These are phyloP conservation scores for Vigna hirtella DNA, from an alignment of 306 rosid species.

Conservation along the genomic window DNA sequence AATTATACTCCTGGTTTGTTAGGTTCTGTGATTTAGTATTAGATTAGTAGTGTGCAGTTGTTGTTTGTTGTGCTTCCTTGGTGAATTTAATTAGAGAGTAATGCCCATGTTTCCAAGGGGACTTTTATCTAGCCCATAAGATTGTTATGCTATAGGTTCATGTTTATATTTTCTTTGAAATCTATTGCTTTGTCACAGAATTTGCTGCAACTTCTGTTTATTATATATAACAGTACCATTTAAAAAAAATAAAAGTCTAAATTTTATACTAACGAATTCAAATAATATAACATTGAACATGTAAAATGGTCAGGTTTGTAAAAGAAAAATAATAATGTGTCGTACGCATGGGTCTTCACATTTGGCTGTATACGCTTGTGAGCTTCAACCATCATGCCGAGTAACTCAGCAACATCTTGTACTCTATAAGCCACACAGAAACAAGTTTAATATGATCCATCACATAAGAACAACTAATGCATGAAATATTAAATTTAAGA, in stretches of 20 bases:
- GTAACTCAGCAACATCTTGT: conserved; percentile 98
- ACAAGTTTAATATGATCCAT: conserved; percentile 35
- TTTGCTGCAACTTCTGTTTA: conserved; percentile 34
- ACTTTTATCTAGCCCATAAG: background rate
- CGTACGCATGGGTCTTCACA: conserved; percentile 90
- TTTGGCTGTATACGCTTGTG: conserved; percentile 94
- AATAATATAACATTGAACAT: conserved; percentile 25
- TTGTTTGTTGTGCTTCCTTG: conserved; percentile 24
- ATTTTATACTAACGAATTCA: background rate
- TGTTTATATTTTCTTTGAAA: conserved; percentile 23
- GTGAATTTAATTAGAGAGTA: conserved; percentile 21
- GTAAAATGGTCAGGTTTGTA: conserved; percentile 14
- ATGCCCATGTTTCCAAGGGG: conserved; percentile 29
- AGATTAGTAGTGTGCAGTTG: background rate
- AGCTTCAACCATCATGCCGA: conserved; percentile 96
- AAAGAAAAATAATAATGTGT: conserved; percentile 10
- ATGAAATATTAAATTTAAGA: conserved; percentile 36
- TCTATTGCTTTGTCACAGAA: conserved; percentile 32
- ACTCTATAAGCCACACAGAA: conserved; percentile 61
- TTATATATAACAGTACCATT: conserved; percentile 15
- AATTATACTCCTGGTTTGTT: conserved; percentile 7
- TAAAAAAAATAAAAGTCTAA: conserved; percentile 3
- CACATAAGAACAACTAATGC: conserved; percentile 32
- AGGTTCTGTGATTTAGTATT: conserved; percentile 34
- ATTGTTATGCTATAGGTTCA: conserved; percentile 18